phyloP scores from a whole-genome alignment of 495 filamentous ascomycete genomes.

The Aspergillus heteromorphus region DNA sequence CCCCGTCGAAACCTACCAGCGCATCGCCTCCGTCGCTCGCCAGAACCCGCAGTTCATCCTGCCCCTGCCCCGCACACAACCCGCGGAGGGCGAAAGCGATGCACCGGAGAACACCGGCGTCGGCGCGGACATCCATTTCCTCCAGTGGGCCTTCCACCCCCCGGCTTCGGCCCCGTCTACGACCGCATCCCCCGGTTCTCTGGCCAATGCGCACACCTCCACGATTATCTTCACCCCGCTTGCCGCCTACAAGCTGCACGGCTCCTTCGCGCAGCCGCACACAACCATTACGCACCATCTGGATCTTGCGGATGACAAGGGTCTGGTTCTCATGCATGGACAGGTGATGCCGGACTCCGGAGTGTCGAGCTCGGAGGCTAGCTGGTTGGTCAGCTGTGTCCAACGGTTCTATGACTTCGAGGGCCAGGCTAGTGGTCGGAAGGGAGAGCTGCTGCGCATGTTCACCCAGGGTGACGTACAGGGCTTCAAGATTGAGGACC shows the following conservation, averaged over 20 bases:
- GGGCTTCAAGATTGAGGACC: slow-evolving; percentile 72
- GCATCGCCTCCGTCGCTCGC: slow-evolving; percentile 62
- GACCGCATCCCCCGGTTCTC: slow-evolving; percentile 9
- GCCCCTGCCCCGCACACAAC: slow-evolving; percentile 65
- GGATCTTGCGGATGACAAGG: slow-evolving; percentile 67
- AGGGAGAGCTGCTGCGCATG: slow-evolving; percentile 66
- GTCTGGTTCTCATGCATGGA: slow-evolving; percentile 79
- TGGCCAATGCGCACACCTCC: slow-evolving; percentile 52
- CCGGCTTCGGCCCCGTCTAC: slow-evolving; percentile 66
- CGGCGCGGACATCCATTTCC: slow-evolving; percentile 43
- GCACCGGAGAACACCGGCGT: slow-evolving; percentile 11
- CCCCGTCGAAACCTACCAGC: slow-evolving; percentile 61
- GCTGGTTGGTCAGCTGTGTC: slow-evolving; percentile 87
- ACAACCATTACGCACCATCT: slow-evolving; percentile 88
- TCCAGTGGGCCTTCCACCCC: slow-evolving; percentile 75
- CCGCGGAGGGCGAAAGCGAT: slow-evolving; percentile 26
- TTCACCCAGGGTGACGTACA: slow-evolving; percentile 69
- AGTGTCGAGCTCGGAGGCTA: slow-evolving; percentile 70
- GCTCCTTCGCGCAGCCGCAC: slow-evolving; percentile 83
- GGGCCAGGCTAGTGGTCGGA: slow-evolving; percentile 47
- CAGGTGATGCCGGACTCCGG: slow-evolving; percentile 70
- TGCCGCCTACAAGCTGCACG: slow-evolving; percentile 85
- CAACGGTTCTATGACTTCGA: slow-evolving; percentile 86
- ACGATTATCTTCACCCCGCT: slow-evolving; percentile 91
- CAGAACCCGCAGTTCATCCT: slow-evolving; percentile 84